Percentiles rank a stretch among this genome's conserved stretches.
These are phyloP conservation scores for Penicillium taxi DNA, from an alignment of 495 filamentous ascomycete species.

Conservation along the genomic window DNA sequence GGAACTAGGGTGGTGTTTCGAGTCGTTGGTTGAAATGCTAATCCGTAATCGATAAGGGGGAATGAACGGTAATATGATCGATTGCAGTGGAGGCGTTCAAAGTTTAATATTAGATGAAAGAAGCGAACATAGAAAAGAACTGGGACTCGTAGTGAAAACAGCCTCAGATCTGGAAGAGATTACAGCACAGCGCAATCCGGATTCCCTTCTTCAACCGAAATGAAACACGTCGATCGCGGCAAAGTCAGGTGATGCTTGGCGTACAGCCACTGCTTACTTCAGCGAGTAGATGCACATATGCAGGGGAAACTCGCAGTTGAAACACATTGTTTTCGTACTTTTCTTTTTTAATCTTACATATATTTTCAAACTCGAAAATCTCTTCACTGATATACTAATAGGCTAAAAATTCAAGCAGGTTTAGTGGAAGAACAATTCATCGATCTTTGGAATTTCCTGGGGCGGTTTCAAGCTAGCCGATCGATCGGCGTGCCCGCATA, in stretches of 20 bases:
- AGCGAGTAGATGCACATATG: too few species aligned
- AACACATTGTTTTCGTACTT: background rate
- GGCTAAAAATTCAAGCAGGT: too few species aligned
- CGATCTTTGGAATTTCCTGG: too few species aligned
- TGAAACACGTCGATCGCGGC: constrained; percentile 12
- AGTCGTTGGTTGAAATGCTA: constrained; percentile 1
- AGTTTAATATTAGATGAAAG: background rate
- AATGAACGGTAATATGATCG: constrained; percentile 20
- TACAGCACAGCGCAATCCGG: background rate
- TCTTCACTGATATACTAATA: too few species aligned
- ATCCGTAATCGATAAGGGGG: constrained; percentile 20
- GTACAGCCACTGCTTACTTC: constrained; percentile 12
- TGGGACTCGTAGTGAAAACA: background rate
- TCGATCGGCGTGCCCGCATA: constrained; percentile 18
- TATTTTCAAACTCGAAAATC: too few species aligned
- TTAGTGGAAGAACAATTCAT: too few species aligned
- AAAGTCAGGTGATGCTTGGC: constrained; percentile 6
- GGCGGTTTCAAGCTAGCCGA: constrained; percentile 10
- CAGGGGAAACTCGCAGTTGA: too few species aligned
- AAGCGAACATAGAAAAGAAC: constrained; percentile 1
- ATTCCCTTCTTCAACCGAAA: constrained; percentile 2
- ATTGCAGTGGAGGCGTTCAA: constrained; percentile 8
- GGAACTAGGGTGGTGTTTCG: constrained; percentile 1
- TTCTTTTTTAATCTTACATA: background rate
- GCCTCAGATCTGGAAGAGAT: background rate